Evolutionary conservation across 1,284 basidiomycete species (phyloP).

Genomic region (Anthracocystis setariae): DNA sequence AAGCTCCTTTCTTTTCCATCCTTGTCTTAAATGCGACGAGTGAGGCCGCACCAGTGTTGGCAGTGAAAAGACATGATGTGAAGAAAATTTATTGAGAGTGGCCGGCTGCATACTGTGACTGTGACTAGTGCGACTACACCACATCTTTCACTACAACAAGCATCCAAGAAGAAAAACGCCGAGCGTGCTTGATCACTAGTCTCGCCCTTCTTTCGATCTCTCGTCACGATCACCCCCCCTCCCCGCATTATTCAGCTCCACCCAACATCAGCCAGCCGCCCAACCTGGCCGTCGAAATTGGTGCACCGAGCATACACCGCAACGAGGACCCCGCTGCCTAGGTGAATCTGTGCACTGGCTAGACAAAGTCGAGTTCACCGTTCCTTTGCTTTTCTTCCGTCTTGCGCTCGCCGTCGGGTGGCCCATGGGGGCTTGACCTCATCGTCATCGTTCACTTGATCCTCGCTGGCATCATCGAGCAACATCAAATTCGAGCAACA

Average conservation of each 20-base stretch:
- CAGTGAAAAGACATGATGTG: background rate
- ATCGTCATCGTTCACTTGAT: background rate
- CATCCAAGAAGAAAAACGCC: background rate
- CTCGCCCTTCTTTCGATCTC: conserved; percentile 41
- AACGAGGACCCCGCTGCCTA: background rate
- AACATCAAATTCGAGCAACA: background rate
- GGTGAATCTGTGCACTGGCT: background rate
- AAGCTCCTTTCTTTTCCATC: conserved; percentile 22
- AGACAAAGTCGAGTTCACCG: background rate
- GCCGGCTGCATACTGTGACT: background rate
- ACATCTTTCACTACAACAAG: conserved; percentile 8
- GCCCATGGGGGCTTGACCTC: conserved; percentile 5
- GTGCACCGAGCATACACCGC: background rate
- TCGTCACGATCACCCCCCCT: conserved; percentile 50
- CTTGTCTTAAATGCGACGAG: background rate
- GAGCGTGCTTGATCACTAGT: conserved; percentile 24
- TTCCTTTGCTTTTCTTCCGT: conserved; percentile 5
- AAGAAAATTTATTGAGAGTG: conserved; percentile 44
- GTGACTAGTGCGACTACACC: conserved; percentile 1
- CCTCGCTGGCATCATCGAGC: background rate
- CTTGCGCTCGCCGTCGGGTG: conserved; percentile 10
- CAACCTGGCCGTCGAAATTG: conserved; percentile 3
- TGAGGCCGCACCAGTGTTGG: conserved; percentile 31
- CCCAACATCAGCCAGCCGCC: conserved; percentile 9
- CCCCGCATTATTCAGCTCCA: conserved; percentile 25